Percentiles rank a stretch among this genome's conserved stretches.
Evolutionary conservation across 352 stramenopile genomes (phyloP).

Genomic region (Globisporangium irregulare): DNA sequence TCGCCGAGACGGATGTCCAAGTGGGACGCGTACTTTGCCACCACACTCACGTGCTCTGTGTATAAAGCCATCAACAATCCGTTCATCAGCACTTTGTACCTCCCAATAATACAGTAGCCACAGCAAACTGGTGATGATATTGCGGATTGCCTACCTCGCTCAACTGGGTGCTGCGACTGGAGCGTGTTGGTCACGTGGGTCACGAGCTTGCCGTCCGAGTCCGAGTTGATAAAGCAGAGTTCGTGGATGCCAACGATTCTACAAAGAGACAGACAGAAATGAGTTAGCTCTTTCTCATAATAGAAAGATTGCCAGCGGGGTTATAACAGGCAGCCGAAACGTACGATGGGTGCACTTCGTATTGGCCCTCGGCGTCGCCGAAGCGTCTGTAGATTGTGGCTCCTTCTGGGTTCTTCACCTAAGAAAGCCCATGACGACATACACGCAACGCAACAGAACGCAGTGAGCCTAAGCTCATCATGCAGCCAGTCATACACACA

Average conservation of each 20-base stretch:
- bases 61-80: background rate
- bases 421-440: background rate
- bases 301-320: background rate
- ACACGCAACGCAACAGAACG: background rate
- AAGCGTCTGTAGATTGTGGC: constrained; percentile 52
- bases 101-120: background rate
- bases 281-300: background rate
- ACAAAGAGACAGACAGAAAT: constrained; percentile 4
- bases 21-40: constrained; percentile 82
- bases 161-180: constrained; percentile 75
- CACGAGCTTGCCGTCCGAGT: constrained; percentile 71
- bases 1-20: constrained; percentile 76
- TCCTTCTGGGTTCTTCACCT: constrained; percentile 66
- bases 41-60: constrained; percentile 70
- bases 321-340: constrained; percentile 3
- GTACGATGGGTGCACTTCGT: constrained; percentile 60
- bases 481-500: background rate
- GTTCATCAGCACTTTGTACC: background rate
- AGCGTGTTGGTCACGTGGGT: constrained; percentile 80
- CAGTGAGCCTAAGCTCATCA: background rate
- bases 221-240: constrained; percentile 74
- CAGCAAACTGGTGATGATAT: background rate
- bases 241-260: constrained; percentile 59
- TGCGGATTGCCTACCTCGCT: constrained; percentile 41
- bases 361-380: constrained; percentile 68